Conservation (phyloP, 2,329 filamentous ascomycete genomes). For the Colletotrichum sp. region DNA sequence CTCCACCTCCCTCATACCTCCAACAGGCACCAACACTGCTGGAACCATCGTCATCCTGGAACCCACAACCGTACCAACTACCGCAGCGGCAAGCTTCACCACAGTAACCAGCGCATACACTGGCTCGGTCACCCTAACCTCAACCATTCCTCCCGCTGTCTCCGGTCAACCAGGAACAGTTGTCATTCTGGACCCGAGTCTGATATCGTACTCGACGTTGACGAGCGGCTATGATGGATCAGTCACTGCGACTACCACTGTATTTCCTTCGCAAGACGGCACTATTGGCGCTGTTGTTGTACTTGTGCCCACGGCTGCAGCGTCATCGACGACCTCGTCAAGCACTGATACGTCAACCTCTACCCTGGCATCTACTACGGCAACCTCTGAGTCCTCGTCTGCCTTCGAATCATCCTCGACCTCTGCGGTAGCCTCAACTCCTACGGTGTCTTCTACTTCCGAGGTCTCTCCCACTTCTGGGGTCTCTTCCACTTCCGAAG, state of each 20-base stretch:
- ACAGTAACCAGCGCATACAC: background rate
- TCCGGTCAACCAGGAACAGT: background rate
- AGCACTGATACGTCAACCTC: fast-evolving
- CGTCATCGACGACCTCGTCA: fast-evolving
- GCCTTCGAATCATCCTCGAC: background rate
- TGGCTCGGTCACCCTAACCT: background rate
- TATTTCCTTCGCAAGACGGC: background rate
- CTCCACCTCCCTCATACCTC: background rate
- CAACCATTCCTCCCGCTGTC: background rate
- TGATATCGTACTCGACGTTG: background rate
- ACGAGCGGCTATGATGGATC: background rate
- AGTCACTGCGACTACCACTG: background rate
- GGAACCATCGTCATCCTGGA: background rate
- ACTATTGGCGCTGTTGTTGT: background rate
- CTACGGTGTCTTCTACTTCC: background rate
- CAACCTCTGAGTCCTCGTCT: background rate
- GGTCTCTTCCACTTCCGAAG: background rate
- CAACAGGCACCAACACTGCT: background rate
- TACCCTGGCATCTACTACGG: fast-evolving
- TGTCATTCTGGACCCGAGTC: background rate
- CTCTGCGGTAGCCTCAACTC: background rate
- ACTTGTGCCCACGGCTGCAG: background rate
- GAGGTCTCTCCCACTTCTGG: background rate
- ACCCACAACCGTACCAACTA: background rate
- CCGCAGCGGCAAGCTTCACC: background rate